These are phyloP conservation scores for Helicocarpus griseus DNA, from an alignment of 2,329 filamentous ascomycete species.

Conservation along the genomic window DNA sequence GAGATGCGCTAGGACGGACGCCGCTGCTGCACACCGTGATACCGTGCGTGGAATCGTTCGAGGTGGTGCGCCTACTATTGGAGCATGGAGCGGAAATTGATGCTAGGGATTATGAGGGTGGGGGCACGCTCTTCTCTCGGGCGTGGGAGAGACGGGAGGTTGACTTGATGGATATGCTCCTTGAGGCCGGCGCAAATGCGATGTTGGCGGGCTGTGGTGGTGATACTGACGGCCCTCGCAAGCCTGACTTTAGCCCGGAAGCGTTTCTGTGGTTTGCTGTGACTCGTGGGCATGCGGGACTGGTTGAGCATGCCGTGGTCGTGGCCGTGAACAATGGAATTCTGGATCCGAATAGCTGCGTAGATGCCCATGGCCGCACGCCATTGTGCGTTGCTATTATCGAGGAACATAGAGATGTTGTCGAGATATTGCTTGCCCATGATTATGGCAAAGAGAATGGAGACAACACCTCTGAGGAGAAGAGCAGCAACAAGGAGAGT, in stretches of 20 bases:
- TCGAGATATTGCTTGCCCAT: neutral
- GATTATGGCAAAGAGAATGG: too few relatives aligned
- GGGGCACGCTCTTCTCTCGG: slow-evolving; percentile 4
- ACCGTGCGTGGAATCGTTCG: neutral
- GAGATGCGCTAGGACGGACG: neutral
- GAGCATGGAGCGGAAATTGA: slow-evolving; percentile 4
- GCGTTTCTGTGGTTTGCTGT: neutral
- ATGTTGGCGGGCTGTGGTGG: neutral
- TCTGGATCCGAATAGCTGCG: neutral
- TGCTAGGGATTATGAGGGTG: neutral
- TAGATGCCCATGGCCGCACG: neutral
- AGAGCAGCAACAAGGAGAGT: neutral
- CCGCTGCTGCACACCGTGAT: neutral
- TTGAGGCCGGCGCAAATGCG: neutral
- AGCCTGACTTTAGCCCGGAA: neutral
- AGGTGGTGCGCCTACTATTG: neutral
- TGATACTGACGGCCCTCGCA: too few relatives aligned
- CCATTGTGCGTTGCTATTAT: neutral
- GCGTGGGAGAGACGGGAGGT: neutral
- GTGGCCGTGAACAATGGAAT: neutral
- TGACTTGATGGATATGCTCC: neutral
- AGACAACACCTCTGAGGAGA: neutral
- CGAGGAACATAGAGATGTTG: neutral
- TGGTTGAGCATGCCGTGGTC: neutral
- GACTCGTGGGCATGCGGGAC: neutral